These are phyloP conservation scores for Elsinoe perseae DNA, from an alignment of 2,329 filamentous ascomycete genomes.

Conservation along the genomic window DNA sequence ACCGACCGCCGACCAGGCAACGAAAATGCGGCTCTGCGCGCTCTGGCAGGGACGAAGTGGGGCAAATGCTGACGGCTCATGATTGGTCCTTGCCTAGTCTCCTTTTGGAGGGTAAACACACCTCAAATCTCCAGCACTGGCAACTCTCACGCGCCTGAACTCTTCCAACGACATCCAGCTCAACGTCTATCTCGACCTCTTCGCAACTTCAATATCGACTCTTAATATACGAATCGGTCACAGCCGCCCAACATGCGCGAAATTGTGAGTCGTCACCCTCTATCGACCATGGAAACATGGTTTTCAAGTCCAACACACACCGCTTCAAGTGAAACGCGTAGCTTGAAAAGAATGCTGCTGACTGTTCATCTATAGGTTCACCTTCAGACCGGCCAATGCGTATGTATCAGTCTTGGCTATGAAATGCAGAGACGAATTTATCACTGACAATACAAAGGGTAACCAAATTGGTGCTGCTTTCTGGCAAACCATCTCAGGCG, in stretches of 20 bases:
- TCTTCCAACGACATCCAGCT: conserved; percentile 3
- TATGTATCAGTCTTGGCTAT: conserved; percentile 50
- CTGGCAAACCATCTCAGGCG: conserved; percentile 61
- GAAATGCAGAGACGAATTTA: conserved; percentile 19
- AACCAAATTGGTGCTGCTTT: conserved; percentile 99
- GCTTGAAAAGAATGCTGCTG: conserved; percentile 44
- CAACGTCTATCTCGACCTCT: conserved; percentile 16
- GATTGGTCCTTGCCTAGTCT: too few relatives aligned
- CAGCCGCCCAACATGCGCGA: conserved; percentile 52
- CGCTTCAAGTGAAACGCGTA: conserved; percentile 20
- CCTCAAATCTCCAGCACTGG: background rate
- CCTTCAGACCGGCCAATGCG: conserved; percentile 99
- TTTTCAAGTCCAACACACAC: conserved; percentile 35
- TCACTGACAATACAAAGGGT: conserved; percentile 53
- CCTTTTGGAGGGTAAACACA: background rate
- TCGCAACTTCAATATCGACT: background rate
- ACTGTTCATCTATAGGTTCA: conserved; percentile 69
- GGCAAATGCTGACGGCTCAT: too few relatives aligned
- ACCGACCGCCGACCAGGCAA: too few relatives aligned
- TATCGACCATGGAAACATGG: background rate
- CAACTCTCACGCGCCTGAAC: conserved; percentile 3
- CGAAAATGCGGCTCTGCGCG: too few relatives aligned
- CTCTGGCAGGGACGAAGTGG: too few relatives aligned
- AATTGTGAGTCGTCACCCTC: conserved; percentile 49
- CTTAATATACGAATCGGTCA: conserved; percentile 9